Base-by-base conservation (phyloP, 2,329 filamentous ascomycete species). In the Didymella lethalis region DNA sequence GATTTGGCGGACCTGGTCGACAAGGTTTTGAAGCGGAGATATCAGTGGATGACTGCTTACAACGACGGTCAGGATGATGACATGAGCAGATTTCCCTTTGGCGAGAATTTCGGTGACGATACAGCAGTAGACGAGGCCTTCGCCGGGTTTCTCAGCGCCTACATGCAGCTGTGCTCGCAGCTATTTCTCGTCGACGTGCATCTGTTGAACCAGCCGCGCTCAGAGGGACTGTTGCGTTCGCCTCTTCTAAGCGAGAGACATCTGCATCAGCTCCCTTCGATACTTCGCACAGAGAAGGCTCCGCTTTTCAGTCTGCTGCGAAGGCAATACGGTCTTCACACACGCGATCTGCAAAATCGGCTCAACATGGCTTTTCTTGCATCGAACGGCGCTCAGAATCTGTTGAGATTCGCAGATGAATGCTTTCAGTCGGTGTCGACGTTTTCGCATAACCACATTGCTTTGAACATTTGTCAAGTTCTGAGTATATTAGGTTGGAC, bases 221-320 rank as follows among this genome's bases (percentile, higher is more conserved):
- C 61, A 7, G 65, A 66, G 12, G 68, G 68, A 40, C 46, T 57
- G 14, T 69, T 63, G 45, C 50, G 58, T 11, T 53, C 51, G 16
- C 57, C 62, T 18, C 51, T 76, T n/a, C 44, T 76, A 12, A 67
- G 63, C 59, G 62, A 67, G 23, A 75, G 68, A 55, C 74, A 77
- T 57, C 32, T 77, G 16, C 67, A 68, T 14, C 61, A 69, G 14
- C 40, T 75, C 11, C 45, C 56, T 44, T 56, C 59, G 11, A 64
- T 76, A 6, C 47, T 75, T 38, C 69, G 70, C 31, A 34, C 47
- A 6, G 73, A 73, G 12, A 71, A 67, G 31, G 46, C 56, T 1
- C 62, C 65, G 11, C 34, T 70, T 2, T 76, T 74, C 29, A 62
- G 68, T 16, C 26, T 75, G 20, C 49, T 76, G 16, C 62, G 57